Evolutionary conservation across 2,329 filamentous ascomycete genomes (phyloP).

Genomic region (Grosmannia serpens): DNA sequence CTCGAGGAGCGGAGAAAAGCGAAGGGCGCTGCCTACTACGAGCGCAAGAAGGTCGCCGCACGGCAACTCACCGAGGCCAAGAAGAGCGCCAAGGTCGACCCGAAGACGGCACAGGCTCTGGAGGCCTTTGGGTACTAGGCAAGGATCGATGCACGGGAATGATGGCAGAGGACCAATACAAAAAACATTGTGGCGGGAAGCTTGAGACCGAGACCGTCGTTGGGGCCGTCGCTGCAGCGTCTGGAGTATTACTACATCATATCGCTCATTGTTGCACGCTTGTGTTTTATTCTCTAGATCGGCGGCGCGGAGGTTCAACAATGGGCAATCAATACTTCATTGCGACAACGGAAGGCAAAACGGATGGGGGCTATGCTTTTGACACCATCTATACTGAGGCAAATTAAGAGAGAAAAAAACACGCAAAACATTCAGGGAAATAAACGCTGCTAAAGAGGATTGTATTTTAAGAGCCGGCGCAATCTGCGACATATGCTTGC

Average conservation of each 20-base stretch:
- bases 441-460: not conserved
- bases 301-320: constrained; percentile 3
- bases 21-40: constrained; percentile 98
- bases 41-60: constrained; percentile 95
- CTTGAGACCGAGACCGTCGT: not conserved
- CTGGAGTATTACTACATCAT: not conserved
- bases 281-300: constrained; percentile 10
- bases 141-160: not conserved
- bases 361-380: not conserved
- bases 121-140: constrained; percentile 82
- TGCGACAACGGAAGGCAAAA: constrained; percentile 4
- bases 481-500: not conserved
- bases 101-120: constrained; percentile 80
- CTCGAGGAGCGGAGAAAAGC: constrained; percentile 99
- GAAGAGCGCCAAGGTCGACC: constrained; percentile 80
- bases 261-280: constrained; percentile 1
- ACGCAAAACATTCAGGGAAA: constrained; percentile 2
- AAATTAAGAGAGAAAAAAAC: constrained; percentile 5
- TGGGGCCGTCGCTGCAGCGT: not conserved
- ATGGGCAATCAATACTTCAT: constrained; percentile 8
- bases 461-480: not conserved
- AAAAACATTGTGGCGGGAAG: not conserved
- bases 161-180: not conserved
- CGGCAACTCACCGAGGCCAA: constrained; percentile 86
- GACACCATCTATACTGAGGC: constrained; percentile 1